Evolutionary conservation across 495 filamentous ascomycete species (phyloP).

Genomic region (Lentithecium fluviatile): DNA sequence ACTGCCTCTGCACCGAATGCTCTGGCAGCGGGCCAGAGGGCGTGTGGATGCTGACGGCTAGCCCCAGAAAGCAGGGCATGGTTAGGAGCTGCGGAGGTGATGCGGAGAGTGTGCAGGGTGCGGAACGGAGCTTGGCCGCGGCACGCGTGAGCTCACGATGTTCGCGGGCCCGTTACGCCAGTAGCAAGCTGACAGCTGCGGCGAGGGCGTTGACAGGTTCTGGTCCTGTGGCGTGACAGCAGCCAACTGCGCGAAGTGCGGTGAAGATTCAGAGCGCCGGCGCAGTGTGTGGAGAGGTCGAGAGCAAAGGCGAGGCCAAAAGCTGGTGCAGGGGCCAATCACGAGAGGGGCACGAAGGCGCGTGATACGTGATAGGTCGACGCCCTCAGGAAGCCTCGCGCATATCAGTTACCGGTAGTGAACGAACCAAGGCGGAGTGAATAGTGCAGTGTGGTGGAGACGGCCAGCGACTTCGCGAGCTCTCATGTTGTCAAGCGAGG

Average conservation of each 20-base stretch:
- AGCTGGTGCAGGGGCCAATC: constrained; percentile 7
- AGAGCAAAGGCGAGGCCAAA: neutral
- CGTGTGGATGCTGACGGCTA: constrained; percentile 94
- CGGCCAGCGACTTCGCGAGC: neutral
- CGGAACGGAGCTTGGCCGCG: constrained; percentile 6
- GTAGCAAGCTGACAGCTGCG: neutral
- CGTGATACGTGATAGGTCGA: constrained; percentile 24
- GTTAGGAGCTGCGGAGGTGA: constrained; percentile 14
- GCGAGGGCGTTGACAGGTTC: neutral
- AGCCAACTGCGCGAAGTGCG: neutral
- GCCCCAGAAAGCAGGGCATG: constrained; percentile 98
- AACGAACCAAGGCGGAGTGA: neutral
- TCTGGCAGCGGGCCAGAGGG: constrained; percentile 85
- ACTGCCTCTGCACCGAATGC: constrained; percentile 92
- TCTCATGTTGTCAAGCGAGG: neutral
- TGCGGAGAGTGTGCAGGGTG: constrained; percentile 8
- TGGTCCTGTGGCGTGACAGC: neutral
- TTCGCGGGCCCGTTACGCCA: neutral
- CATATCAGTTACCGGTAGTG: neutral
- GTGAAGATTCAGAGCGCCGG: too few relatives aligned
- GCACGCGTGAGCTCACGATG: neutral
- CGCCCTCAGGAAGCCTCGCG: constrained; percentile 1
- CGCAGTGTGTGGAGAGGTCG: too few relatives aligned
- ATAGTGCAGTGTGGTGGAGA: constrained; percentile 1
- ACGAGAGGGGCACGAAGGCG: constrained; percentile 23